phyloP scores from a whole-genome alignment of 169 alveolate species.

The Plasmodium knowlesi region DNA sequence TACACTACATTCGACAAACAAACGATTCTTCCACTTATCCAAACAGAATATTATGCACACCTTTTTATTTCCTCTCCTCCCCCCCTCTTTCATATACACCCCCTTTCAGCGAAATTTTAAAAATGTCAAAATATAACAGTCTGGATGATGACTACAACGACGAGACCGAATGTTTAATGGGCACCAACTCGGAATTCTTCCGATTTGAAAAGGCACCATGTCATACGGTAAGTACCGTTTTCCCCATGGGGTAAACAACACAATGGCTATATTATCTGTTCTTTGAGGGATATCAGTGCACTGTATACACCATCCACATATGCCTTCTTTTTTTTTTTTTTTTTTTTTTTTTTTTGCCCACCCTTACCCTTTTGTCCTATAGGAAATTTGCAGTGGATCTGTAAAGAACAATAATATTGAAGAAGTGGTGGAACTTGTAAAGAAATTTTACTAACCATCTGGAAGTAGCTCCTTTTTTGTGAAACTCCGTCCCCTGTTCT shows the following conservation, averaged over 20 bases:
- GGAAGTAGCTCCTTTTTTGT: constrained; percentile 8
- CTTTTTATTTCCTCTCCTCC: neutral
- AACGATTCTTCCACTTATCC: neutral
- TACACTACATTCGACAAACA: neutral
- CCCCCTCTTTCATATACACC: neutral
- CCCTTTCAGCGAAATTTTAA: constrained; percentile 55
- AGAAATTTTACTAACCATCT: constrained; percentile 15
- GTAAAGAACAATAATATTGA: constrained; percentile 40
- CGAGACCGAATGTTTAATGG: constrained; percentile 40
- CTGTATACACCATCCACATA: neutral
- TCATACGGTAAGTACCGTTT: constrained; percentile 23
- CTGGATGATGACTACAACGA: constrained; percentile 58
- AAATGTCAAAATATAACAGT: constrained; percentile 59
- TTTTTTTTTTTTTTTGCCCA: neutral
- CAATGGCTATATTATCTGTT: neutral
- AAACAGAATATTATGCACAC: neutral
- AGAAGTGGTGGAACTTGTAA: constrained; percentile 38
- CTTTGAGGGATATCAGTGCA: neutral
- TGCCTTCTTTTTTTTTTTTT: neutral
- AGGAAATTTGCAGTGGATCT: constrained; percentile 62
- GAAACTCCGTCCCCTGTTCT: neutral
- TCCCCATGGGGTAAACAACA: neutral
- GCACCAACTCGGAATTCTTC: constrained; percentile 60
- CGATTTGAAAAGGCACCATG: constrained; percentile 72
- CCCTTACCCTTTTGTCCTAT: neutral